These are phyloP conservation scores for Penicillium argentinense DNA, from an alignment of 495 filamentous ascomycete species.

Conservation along the genomic window DNA sequence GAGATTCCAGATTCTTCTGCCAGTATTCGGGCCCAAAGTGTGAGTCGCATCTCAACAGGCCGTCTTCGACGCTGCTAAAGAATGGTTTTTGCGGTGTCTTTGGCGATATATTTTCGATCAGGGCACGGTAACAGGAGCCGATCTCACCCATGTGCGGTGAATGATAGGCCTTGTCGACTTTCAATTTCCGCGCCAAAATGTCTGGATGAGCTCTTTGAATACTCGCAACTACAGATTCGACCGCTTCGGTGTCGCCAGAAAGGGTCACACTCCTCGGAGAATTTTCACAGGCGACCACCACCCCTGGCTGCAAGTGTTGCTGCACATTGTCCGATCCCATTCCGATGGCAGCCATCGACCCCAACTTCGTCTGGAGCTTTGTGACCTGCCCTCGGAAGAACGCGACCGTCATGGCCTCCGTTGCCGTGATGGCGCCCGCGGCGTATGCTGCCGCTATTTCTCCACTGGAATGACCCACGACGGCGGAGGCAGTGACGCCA, in stretches of 20 bases:
- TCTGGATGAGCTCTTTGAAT: slow-evolving; percentile 26
- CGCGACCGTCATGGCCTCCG: slow-evolving; percentile 35
- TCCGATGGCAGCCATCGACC: slow-evolving; percentile 49
- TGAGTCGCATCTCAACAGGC: slow-evolving; percentile 15
- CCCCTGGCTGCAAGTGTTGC: neutral
- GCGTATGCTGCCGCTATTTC: slow-evolving; percentile 65
- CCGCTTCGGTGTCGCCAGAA: slow-evolving; percentile 31
- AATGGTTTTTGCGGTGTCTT: neutral
- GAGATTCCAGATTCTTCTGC: slow-evolving; percentile 36
- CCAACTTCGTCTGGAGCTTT: neutral
- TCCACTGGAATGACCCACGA: slow-evolving; percentile 62
- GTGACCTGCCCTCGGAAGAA: slow-evolving; percentile 33
- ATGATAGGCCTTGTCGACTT: slow-evolving; percentile 11
- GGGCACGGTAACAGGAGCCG: neutral
- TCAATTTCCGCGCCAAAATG: slow-evolving; percentile 18
- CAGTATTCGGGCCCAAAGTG: slow-evolving; percentile 33
- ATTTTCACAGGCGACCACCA: slow-evolving; percentile 23
- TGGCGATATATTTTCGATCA: neutral
- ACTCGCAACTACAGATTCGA: slow-evolving; percentile 34
- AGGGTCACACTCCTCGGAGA: slow-evolving; percentile 24
- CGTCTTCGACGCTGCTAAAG: slow-evolving; percentile 5
- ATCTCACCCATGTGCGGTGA: slow-evolving; percentile 7
- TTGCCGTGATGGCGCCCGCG: slow-evolving; percentile 44
- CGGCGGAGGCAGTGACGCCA: slow-evolving; percentile 43
- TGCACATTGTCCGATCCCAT: slow-evolving; percentile 17